Percentiles rank a stretch among this genome's conserved stretches.
Evolutionary conservation across 306 rosid species (phyloP).

Genomic region (Rosa multiflora): DNA sequence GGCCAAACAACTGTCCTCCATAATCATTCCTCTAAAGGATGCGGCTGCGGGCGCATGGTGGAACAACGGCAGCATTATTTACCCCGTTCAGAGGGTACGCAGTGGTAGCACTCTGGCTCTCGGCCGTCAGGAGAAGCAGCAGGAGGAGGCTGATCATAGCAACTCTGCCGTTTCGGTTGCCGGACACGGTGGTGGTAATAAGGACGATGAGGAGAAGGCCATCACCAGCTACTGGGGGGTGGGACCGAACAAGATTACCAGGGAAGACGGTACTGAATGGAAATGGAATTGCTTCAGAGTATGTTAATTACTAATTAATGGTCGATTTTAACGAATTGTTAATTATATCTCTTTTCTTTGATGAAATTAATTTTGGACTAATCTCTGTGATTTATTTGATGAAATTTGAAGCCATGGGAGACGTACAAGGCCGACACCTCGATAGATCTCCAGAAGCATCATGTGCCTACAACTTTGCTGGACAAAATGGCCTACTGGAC

Average conservation of each 20-base stretch:
- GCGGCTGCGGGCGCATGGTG: neutral
- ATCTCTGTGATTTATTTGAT: neutral
- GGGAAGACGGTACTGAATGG: constrained; percentile 68
- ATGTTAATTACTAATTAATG: neutral
- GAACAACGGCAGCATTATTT: neutral
- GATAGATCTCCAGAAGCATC: constrained; percentile 69
- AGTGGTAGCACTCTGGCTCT: constrained; percentile 18
- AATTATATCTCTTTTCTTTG: neutral
- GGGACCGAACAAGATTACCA: constrained; percentile 30
- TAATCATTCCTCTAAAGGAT: neutral
- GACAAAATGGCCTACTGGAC: constrained; percentile 80
- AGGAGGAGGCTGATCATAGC: constrained; percentile 7
- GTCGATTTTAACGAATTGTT: neutral
- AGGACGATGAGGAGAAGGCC: constrained; percentile 26
- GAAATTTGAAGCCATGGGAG: constrained; percentile 65
- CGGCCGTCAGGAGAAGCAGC: constrained; percentile 22
- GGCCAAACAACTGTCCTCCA: neutral
- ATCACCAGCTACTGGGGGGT: constrained; percentile 68
- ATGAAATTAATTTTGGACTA: neutral
- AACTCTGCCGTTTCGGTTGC: neutral
- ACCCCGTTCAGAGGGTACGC: constrained; percentile 5
- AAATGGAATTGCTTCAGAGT: constrained; percentile 77
- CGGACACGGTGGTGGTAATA: constrained; percentile 14
- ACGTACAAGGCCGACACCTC: constrained; percentile 56
- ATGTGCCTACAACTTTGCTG: constrained; percentile 47